phyloP scores from a whole-genome alignment of 1,284 basidiomycete species.

The Cryptococcus floricola region DNA sequence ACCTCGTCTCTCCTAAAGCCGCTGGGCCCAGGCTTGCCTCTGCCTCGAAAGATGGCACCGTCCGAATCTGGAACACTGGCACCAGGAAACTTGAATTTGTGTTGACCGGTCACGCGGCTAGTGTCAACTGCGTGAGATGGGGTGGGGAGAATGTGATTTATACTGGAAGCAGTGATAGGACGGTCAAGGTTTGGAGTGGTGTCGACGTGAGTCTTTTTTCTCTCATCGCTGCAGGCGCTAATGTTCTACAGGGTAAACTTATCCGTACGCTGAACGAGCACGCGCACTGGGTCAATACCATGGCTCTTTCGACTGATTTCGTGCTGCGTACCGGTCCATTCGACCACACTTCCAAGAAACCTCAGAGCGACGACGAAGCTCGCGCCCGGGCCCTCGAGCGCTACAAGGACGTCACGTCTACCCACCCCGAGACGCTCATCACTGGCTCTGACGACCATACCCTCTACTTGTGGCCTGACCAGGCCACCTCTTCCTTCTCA shows the following conservation, averaged over 20 bases:
- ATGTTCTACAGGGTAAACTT: conserved; percentile 51
- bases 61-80: conserved; percentile 78
- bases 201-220: conserved; percentile 57
- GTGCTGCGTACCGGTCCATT: conserved; percentile 91
- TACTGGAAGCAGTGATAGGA: conserved; percentile 90
- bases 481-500: conserved; percentile 54
- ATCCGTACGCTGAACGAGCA: conserved; percentile 79
- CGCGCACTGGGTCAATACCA: conserved; percentile 97
- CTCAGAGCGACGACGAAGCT: conserved; percentile 76
- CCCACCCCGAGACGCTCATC: conserved; percentile 77
- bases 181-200: conserved; percentile 90
- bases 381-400: conserved; percentile 61
- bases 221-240: background rate
- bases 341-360: conserved; percentile 75
- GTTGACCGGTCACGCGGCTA: conserved; percentile 88
- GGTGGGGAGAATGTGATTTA: conserved; percentile 87
- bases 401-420: conserved; percentile 65
- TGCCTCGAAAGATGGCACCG: conserved; percentile 92
- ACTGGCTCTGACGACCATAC: conserved; percentile 94
- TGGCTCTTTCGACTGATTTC: conserved; percentile 93
- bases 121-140: conserved; percentile 94
- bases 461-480: conserved; percentile 79
- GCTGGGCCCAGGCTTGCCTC: conserved; percentile 80
- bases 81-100: conserved; percentile 74
- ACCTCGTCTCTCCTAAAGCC: conserved; percentile 61